These are phyloP conservation scores for Senecio squalidus DNA, from an alignment of 140 eudicot species.

Conservation along the genomic window DNA sequence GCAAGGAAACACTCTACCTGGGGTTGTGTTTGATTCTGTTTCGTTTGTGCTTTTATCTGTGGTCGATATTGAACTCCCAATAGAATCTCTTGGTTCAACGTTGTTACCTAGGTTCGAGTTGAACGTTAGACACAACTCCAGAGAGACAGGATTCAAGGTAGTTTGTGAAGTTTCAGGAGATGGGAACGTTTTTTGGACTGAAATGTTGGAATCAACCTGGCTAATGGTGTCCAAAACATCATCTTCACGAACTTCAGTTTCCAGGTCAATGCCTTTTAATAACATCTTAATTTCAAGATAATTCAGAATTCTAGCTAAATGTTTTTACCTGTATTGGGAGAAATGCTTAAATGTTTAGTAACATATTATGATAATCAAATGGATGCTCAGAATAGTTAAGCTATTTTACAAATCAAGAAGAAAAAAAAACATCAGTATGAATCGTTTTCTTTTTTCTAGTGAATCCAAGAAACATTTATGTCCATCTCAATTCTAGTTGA, in stretches of 20 bases:
- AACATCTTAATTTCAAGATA: constrained; percentile 17
- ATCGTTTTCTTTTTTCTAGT: too few species aligned
- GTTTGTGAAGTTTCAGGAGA: constrained; percentile 2
- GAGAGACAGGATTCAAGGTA: constrained; percentile 27
- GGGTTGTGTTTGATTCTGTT: constrained; percentile 21
- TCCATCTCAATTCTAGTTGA: too few species aligned
- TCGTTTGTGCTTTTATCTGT: constrained; percentile 39
- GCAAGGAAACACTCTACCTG: constrained; percentile 51
- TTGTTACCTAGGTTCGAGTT: constrained; percentile 22
- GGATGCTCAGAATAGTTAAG: background rate
- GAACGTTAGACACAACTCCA: constrained; percentile 45
- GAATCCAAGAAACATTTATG: too few species aligned
- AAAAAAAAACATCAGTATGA: too few species aligned
- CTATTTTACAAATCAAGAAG: background rate
- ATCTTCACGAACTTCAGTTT: constrained; percentile 23
- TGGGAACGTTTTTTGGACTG: constrained; percentile 18
- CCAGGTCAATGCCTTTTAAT: constrained; percentile 29
- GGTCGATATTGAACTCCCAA: constrained; percentile 29
- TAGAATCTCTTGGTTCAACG: constrained; percentile 7
- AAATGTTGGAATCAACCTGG: constrained; percentile 50
- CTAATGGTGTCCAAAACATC: constrained; percentile 34
- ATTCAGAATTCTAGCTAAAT: constrained; percentile 1
- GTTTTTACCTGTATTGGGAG: constrained; percentile 9
- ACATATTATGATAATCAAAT: background rate
- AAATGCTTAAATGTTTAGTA: background rate